These are phyloP conservation scores for Aschersonia sp. DNA, from an alignment of 2,329 filamentous ascomycete genomes.

Conservation along the genomic window DNA sequence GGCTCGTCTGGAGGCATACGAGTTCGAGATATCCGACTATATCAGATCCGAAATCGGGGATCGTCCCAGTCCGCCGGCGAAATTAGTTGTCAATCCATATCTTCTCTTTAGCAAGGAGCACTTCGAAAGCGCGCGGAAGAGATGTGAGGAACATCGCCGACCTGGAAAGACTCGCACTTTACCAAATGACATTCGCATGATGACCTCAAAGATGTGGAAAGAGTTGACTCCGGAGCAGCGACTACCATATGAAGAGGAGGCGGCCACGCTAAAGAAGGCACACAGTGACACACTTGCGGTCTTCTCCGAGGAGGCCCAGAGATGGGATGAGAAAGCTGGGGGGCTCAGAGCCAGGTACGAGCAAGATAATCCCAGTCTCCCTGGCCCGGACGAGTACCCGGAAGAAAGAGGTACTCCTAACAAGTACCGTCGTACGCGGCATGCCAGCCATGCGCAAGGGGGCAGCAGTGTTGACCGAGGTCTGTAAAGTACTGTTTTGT, in stretches of 20 bases:
- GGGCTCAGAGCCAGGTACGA: conserved; percentile 38
- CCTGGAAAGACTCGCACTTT: conserved; percentile 48
- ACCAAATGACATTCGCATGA: conserved; percentile 71
- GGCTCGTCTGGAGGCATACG: conserved; percentile 41
- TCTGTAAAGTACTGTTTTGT: too few species aligned
- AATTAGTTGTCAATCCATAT: conserved; percentile 72
- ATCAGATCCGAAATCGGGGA: conserved; percentile 51
- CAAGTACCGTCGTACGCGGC: conserved; percentile 21
- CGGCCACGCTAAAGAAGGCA: conserved; percentile 51
- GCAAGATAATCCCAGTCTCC: conserved; percentile 28
- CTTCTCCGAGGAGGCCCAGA: conserved; percentile 45
- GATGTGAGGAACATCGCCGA: conserved; percentile 49
- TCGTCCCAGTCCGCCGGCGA: conserved; percentile 55
- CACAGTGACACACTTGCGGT: conserved; percentile 43
- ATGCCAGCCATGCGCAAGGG: conserved; percentile 23
- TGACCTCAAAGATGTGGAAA: conserved; percentile 85
- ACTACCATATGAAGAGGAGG: conserved; percentile 64
- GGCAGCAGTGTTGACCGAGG: neutral
- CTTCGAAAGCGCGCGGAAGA: conserved; percentile 45
- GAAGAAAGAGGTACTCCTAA: conserved; percentile 9
- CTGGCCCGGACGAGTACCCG: conserved; percentile 10
- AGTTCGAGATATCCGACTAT: conserved; percentile 35
- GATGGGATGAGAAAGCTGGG: conserved; percentile 58
- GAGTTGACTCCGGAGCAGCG: conserved; percentile 56
- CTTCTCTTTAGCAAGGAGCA: conserved; percentile 73